A percentile compares a stretch with the other conserved stretches of the same genome.
Conservation (phyloP, 192 early-diverging fungal species). For the Gryganskiella cystojenkinii region DNA sequence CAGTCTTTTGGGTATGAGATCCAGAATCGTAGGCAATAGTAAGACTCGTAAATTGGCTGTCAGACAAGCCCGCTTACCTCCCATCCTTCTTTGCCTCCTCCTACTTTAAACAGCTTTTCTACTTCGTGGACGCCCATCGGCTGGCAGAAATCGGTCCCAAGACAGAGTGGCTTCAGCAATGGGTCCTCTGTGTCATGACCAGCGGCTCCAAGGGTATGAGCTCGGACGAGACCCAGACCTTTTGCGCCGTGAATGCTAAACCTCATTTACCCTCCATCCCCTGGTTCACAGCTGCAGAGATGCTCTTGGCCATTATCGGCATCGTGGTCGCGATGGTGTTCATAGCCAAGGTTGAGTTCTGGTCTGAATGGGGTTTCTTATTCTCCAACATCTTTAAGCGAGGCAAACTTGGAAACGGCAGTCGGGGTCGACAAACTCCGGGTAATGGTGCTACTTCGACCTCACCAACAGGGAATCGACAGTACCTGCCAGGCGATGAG, state of each 20-base stretch:
- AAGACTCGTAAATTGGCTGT: background rate
- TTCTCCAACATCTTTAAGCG: slow-evolving; percentile 18
- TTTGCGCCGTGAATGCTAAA: slow-evolving; percentile 7
- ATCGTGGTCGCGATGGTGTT: slow-evolving; percentile 28
- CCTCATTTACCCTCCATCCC: slow-evolving; percentile 28
- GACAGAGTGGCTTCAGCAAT: slow-evolving; percentile 23
- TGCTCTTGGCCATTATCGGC: slow-evolving; percentile 27
- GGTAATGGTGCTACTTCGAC: background rate
- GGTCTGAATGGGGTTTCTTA: slow-evolving; percentile 29
- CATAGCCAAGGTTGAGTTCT: slow-evolving; percentile 38
- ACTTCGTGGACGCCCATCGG: slow-evolving; percentile 27
- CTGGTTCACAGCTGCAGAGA: slow-evolving; percentile 39
- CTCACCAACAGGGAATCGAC: background rate
- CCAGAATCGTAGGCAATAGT: too few species aligned
- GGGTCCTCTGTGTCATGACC: slow-evolving; percentile 4
- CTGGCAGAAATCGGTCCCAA: background rate
- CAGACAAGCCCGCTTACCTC: background rate
- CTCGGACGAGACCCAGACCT: slow-evolving; percentile 18
- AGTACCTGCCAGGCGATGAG: background rate
- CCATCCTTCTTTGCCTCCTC: background rate
- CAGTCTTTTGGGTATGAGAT: slow-evolving; percentile 44
- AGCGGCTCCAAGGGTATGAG: background rate
- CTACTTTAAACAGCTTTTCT: slow-evolving; percentile 32
- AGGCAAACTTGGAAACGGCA: slow-evolving; percentile 9
- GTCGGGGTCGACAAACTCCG: slow-evolving; percentile 1